Evolutionary conservation across 257 asterid species (phyloP).

Genomic region (Solanum arcanum): DNA sequence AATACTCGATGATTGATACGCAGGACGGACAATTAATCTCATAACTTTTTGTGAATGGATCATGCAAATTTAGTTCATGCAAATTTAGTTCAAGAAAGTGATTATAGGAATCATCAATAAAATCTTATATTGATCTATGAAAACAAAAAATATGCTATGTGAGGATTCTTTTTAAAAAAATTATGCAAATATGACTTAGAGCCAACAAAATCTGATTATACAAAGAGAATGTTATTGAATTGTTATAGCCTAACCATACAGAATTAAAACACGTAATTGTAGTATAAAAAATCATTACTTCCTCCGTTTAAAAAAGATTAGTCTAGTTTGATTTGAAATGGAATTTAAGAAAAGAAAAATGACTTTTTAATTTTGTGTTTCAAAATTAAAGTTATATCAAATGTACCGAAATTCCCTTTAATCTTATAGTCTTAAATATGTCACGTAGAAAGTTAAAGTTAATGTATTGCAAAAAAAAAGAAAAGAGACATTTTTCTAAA

Average conservation of each 20-base stretch:
- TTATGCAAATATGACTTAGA: not conserved
- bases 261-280: not conserved
- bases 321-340: too few relatives aligned
- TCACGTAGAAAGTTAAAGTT: too few relatives aligned
- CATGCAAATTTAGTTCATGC: not conserved
- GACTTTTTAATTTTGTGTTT: rapidly evolving
- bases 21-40: rapidly evolving
- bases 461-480: too few relatives aligned
- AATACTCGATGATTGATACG: too few relatives aligned
- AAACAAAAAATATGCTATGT: not conserved
- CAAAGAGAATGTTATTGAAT: not conserved
- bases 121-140: not conserved
- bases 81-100: not conserved
- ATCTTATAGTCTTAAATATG: too few relatives aligned
- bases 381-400: too few relatives aligned
- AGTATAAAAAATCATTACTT: not conserved
- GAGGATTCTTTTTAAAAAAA: not conserved
- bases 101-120: too few relatives aligned
- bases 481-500: rapidly evolving
- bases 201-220: not conserved
- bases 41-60: too few relatives aligned
- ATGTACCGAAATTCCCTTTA: too few relatives aligned
- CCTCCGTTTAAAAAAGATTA: too few relatives aligned
- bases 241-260: not conserved
- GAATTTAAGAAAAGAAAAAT: too few relatives aligned